Base-by-base conservation (phyloP, 306 rosid genomes). In the Herpetospermum pedunculosum region DNA sequence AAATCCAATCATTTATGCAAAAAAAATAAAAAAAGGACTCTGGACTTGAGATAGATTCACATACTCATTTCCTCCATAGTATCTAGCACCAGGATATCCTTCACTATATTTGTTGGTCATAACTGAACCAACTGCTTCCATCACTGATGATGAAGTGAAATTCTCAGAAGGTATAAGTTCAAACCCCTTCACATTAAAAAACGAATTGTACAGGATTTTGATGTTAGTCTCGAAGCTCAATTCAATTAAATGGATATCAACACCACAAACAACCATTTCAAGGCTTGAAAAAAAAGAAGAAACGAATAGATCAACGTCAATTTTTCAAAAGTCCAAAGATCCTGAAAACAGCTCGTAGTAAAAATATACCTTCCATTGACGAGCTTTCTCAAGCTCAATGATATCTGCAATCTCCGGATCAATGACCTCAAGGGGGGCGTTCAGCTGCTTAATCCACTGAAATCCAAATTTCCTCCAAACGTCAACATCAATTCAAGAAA, bases 71-170 rank as follows among this genome's bases (percentile, higher is more conserved):
- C 97, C 97, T 75, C 97, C 97, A 62, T 92, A 89, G 85, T 92
- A 92, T 89, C 97, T 89, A 73, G 97, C 97, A 44, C 97, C 97
- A 0, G 97, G 97, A 82, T 92, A 92, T 10, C 97, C 97, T 78
- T 89, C 97, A 60, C 97, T 92, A 32, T 92, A 92, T 78, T 92
- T 89, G 83, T 92, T 92, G 15, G 93, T 92, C 97, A 92, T 92
- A 50, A 92, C 93, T 41, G 97, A 92, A 62, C 97, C 97, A 86
- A 92, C 97, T 40, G 96, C 97, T 86, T 87, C 90, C 97, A 92
- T 92, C 77, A 92, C 96, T 11, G 97, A 92, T 40, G 80, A 62
- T 21, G 97, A 92, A 21, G 97, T 92, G 83, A 92, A 89, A 67
- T 92, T 92, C 65, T 92, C 97, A 7, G 97, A 92, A 73, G 97